These are phyloP conservation scores for Rugonectria rugulosa DNA, from an alignment of 2,329 filamentous ascomycete genomes.

Conservation along the genomic window DNA sequence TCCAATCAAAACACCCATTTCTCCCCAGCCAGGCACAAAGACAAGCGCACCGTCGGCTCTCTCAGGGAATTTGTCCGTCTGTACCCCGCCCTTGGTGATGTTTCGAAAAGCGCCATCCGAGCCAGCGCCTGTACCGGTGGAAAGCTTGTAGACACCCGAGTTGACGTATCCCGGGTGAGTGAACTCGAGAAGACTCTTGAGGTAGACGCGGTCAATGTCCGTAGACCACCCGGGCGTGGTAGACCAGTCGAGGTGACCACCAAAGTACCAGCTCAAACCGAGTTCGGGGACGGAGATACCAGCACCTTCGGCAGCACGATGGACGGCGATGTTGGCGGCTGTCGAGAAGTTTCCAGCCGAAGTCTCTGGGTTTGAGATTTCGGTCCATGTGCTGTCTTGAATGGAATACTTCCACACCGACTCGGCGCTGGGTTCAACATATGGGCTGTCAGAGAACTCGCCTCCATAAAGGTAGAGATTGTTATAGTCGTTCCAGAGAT, in stretches of 20 bases:
- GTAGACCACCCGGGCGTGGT: slow-evolving; percentile 73
- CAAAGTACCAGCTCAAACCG: slow-evolving; percentile 80
- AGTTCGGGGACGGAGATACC: slow-evolving; percentile 74
- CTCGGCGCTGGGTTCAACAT: slow-evolving; percentile 62
- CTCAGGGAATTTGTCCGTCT: slow-evolving; percentile 72
- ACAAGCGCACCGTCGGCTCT: slow-evolving; percentile 77
- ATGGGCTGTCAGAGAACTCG: slow-evolving; percentile 71
- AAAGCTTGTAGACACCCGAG: slow-evolving; percentile 64
- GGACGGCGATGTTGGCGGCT: slow-evolving; percentile 61
- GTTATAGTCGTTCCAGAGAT: slow-evolving; percentile 76
- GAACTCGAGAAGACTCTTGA: slow-evolving; percentile 78
- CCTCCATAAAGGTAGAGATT: slow-evolving; percentile 79
- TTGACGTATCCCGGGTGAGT: slow-evolving; percentile 76
- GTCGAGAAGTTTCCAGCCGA: slow-evolving; percentile 70
- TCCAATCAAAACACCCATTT: slow-evolving; percentile 73
- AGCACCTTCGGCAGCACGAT: slow-evolving; percentile 77
- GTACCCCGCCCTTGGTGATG: slow-evolving; percentile 75
- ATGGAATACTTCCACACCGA: slow-evolving; percentile 78
- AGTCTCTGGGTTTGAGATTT: slow-evolving; percentile 67
- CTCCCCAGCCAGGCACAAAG: slow-evolving; percentile 78
- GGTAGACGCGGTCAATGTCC: slow-evolving; percentile 68
- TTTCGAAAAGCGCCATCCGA: slow-evolving; percentile 73
- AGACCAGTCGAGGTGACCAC: slow-evolving; percentile 72
- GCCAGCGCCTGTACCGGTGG: slow-evolving; percentile 62
- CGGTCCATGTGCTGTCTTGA: slow-evolving; percentile 64